Evolutionary conservation across 2,329 filamentous ascomycete species (phyloP).

Genomic region (Geoglossum cookeanum): DNA sequence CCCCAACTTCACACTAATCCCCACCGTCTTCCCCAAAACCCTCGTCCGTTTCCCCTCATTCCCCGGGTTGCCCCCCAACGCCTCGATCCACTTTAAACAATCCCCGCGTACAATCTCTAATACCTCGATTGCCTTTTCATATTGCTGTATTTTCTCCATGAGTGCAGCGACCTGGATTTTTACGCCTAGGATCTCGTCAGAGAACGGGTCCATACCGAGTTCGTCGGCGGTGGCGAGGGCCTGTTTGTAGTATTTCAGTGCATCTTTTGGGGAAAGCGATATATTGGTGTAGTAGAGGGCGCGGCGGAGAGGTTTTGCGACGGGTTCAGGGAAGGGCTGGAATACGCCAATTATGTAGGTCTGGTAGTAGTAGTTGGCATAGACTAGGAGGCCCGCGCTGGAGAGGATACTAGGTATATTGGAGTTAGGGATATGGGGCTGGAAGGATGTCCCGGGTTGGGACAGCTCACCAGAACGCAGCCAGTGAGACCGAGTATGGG

Average conservation of each 20-base stretch:
- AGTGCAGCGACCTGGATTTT: slow-evolving; percentile 65
- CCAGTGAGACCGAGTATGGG: slow-evolving; percentile 9
- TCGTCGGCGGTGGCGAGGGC: slow-evolving; percentile 57
- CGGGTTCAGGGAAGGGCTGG: slow-evolving; percentile 44
- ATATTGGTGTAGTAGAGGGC: slow-evolving; percentile 78
- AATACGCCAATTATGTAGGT: slow-evolving; percentile 25
- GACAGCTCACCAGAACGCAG: slow-evolving; percentile 4
- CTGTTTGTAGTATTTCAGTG: slow-evolving; percentile 65
- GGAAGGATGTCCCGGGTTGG: not conserved
- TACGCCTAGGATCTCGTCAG: slow-evolving; percentile 77
- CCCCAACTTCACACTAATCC: slow-evolving; percentile 65
- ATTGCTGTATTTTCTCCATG: slow-evolving; percentile 58
- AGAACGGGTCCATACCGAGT: slow-evolving; percentile 67
- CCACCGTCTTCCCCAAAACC: slow-evolving; percentile 53
- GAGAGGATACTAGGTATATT: slow-evolving; percentile 18
- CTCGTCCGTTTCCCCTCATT: slow-evolving; percentile 32
- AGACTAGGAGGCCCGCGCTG: slow-evolving; percentile 20
- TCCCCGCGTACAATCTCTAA: slow-evolving; percentile 59
- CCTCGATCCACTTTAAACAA: slow-evolving; percentile 40
- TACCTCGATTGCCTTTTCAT: slow-evolving; percentile 52
- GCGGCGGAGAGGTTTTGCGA: slow-evolving; percentile 60
- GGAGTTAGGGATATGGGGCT: slow-evolving; percentile 11
- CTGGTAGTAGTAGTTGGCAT: slow-evolving; percentile 25
- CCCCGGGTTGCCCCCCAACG: slow-evolving; percentile 30
- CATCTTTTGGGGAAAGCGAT: slow-evolving; percentile 52